Base-by-base conservation (phyloP, 2,329 filamentous ascomycete species). In the Cladobotryum protrusum region DNA sequence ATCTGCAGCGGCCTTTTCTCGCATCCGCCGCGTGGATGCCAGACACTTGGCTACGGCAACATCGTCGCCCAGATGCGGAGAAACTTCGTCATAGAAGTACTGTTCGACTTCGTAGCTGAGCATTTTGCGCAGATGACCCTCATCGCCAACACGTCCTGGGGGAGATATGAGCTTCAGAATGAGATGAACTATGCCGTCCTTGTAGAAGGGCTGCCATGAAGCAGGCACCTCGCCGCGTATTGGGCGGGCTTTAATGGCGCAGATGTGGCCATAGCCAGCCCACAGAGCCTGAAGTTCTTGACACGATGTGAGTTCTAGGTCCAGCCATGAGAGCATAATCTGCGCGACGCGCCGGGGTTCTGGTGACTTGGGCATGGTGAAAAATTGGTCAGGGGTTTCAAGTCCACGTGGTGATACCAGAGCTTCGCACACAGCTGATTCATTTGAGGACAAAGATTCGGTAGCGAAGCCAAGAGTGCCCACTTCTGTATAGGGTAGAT, bases 101-200 rank as follows among this genome's bases (percentile, higher is more conserved):
- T 83, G 81, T 63, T 87, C 83, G 3, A 85, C 79, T 42, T 82
- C 72, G 55, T 87, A 87, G 59, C 81, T 85, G 24, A 86, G 63
- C 52, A 86, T 75, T 59, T 87, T 87, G 6, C 83, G 75, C 1
- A 80, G 57, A 55, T 86, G 82, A 0, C 82, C 81, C 57, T 86
- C 82, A 35, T 83, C 76, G 3, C 66, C 57, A 34, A 82, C 75
- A 0, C 47, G 53, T 29, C 52, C 47, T 36, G 63, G 58, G 6
- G 79, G 79, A 0, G 74, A 74, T 36, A 85, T 80, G 47, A 82
- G 70, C 59, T 86, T 86, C 6, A 86, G 63, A 11, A 86, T 72
- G 34, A 82, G 65, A 1, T 63, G 66, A 14, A 69, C 66, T 1
- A 61, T 63, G 34, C 52, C 54, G 5, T 52, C 39, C 3, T 43